Percentiles rank a stretch among this genome's conserved stretches.
phyloP scores from a whole-genome alignment of 441 rosid species.

The Populus trichocarpa region DNA sequence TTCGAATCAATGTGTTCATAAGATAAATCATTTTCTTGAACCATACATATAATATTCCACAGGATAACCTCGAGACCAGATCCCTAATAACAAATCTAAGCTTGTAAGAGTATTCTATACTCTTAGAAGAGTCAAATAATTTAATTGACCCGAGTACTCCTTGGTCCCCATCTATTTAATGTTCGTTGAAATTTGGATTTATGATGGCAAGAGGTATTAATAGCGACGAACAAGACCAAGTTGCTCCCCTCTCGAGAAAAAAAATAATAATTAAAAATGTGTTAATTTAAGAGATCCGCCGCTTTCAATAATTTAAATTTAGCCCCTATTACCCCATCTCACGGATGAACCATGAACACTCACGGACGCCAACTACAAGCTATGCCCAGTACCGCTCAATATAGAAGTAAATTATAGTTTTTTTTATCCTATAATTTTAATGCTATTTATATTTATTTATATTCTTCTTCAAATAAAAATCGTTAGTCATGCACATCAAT shows the following conservation, averaged over 20 bases:
- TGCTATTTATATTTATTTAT: neutral
- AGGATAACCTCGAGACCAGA: too few relatives aligned
- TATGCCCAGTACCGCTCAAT: neutral
- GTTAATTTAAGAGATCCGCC: too few relatives aligned
- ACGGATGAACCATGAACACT: neutral
- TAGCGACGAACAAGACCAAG: neutral
- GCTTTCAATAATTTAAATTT: too few relatives aligned
- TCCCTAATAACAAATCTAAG: too few relatives aligned
- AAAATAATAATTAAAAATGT: too few relatives aligned
- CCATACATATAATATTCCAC: too few relatives aligned
- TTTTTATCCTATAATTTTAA: too few relatives aligned
- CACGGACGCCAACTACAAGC: neutral
- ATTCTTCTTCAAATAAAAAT: neutral
- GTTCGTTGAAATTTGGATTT: neutral
- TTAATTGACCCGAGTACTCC: neutral
- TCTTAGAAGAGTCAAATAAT: too few relatives aligned
- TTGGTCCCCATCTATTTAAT: neutral
- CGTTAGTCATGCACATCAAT: too few relatives aligned
- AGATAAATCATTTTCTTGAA: too few relatives aligned
- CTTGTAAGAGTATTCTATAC: too few relatives aligned
- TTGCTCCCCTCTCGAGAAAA: neutral
- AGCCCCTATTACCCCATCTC: neutral
- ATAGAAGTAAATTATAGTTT: neutral
- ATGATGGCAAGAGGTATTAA: neutral
- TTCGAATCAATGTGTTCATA: too few relatives aligned